Evolutionary conservation across 306 rosid species (phyloP).

Genomic region (Fagus crenata): DNA sequence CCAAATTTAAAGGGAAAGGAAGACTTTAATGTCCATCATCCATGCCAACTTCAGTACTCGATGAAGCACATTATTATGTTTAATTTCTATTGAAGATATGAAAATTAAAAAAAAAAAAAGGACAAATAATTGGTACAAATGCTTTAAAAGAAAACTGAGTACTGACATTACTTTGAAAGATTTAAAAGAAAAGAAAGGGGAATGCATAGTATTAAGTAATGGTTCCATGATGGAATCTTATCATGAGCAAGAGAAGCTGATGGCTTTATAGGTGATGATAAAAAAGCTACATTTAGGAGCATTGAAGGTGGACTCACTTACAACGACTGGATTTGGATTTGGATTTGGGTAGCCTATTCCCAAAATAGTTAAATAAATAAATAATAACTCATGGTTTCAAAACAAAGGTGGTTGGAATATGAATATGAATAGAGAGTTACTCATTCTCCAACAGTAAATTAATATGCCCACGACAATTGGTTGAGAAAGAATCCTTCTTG

Average conservation of each 20-base stretch:
- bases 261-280: background rate
- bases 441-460: background rate
- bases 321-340: background rate
- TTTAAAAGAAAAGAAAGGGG: too few relatives aligned
- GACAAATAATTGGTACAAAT: too few relatives aligned
- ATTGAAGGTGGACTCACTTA: background rate
- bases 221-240: background rate
- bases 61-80: too few relatives aligned
- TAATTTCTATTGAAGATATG: too few relatives aligned
- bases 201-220: too few relatives aligned
- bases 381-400: background rate
- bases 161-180: too few relatives aligned
- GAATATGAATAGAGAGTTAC: background rate
- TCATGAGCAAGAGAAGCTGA: background rate
- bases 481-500: background rate
- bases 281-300: background rate
- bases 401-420: background rate
- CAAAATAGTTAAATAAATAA: background rate
- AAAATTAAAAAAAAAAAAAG: too few relatives aligned
- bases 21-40: too few relatives aligned
- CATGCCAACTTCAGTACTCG: too few relatives aligned
- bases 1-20: too few relatives aligned
- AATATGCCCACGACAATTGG: slow-evolving; percentile 1
- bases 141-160: too few relatives aligned
- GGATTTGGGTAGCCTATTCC: slow-evolving; percentile 21